phyloP scores from a whole-genome alignment of 345 rosid species.

The Populus alba region DNA sequence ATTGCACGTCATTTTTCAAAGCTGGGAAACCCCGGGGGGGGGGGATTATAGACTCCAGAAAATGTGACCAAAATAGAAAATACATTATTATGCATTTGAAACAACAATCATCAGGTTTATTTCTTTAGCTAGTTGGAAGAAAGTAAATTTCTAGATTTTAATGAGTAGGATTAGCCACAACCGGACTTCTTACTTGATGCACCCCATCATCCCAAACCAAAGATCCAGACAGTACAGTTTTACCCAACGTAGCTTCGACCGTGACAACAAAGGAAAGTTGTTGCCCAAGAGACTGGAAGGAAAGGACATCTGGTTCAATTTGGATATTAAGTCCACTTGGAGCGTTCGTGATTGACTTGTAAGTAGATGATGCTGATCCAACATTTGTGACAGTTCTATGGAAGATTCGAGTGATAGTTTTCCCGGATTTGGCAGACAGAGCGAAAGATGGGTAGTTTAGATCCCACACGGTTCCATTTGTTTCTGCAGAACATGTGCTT shows the following conservation, averaged over 20 bases:
- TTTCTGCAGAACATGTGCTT: conserved; percentile 11
- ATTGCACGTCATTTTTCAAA: too few relatives aligned
- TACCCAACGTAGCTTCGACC: conserved; percentile 12
- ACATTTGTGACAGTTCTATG: conserved; percentile 29
- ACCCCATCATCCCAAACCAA: conserved; percentile 41
- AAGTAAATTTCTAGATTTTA: too few relatives aligned
- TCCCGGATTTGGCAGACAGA: neutral
- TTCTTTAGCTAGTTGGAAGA: too few relatives aligned
- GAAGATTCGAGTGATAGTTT: conserved; percentile 3
- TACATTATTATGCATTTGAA: too few relatives aligned
- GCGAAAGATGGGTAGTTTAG: conserved; percentile 42
- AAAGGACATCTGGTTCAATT: neutral
- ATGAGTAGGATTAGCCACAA: conserved; percentile 12
- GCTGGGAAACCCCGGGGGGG: too few relatives aligned
- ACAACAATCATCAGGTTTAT: too few relatives aligned
- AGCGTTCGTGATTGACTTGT: conserved; percentile 17
- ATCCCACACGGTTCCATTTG: conserved; percentile 25
- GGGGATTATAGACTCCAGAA: too few relatives aligned
- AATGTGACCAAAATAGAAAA: too few relatives aligned
- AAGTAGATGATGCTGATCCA: conserved; percentile 22
- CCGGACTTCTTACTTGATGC: conserved; percentile 41
- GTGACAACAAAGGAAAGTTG: conserved; percentile 27
- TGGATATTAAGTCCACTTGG: conserved; percentile 1
- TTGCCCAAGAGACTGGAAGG: conserved; percentile 3
- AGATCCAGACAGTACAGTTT: conserved; percentile 18